Base-by-base conservation (phyloP, 2,329 filamentous ascomycete genomes). In the Microdochium paspali region DNA sequence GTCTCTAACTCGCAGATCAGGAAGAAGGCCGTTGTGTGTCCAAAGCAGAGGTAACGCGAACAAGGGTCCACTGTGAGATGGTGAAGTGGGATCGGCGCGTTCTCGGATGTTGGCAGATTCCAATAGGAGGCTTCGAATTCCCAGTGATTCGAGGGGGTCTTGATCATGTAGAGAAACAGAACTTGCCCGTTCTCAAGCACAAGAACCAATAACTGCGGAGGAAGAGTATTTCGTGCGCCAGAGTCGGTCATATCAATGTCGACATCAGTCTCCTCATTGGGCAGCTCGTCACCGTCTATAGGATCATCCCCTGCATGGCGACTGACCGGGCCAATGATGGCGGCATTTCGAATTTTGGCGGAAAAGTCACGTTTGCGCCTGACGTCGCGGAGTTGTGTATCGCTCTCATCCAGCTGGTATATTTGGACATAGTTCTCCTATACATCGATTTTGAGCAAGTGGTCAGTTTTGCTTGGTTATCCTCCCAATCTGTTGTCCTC, bases 371-470 rank as follows among this genome's bases (percentile, higher is more conserved):
- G 74, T 64, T 90, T 94, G 50, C 79, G 78, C n/a, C 78, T 73
- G n/a, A 95, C 72, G 58, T 89, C 81, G 53, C 83, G 79, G 23
- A 95, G 74, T 57, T 85, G 82, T 1, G 83, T 82, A 59, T 86
- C 79, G 18, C 20, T 10, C 42, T 72, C 71, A 4, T 73, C 72
- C 2, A 93, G 76, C 61, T 95, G 85, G 56, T 83, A 85, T 53
- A 97, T 80, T 54, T 91, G 84, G 42, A 98, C 77, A 56, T 81
- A 87, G 52, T 85, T 78, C 54, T 95, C 85, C 82, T 85, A 51
- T 24, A 44, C 31, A 28, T 28, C 26, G 26, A 28, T 7, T 7
- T 7, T 13, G 13, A 7, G 13, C 26, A 28, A 28, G 26, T 13
- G 13, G 26, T 28, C 26, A 28, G 26, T 28, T 7, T 28, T 28